Evolutionary conservation across 176 grass and related monocot genomes (phyloP).

Genomic region (Cocos nucifera): DNA sequence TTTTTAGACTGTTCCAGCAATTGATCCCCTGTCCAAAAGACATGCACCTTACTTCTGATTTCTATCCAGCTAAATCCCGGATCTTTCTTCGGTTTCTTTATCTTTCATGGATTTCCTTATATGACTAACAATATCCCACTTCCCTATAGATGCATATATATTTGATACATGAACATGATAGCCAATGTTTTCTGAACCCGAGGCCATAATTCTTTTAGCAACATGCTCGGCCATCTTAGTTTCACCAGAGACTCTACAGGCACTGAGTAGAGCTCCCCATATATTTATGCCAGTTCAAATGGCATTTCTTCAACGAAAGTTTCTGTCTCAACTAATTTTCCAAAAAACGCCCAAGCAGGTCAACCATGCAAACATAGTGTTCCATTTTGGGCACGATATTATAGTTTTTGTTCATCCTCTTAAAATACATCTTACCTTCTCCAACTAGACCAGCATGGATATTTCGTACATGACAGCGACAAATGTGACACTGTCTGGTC

Average conservation of each 20-base stretch:
- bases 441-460: constrained; percentile 1
- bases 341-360: neutral
- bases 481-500: neutral
- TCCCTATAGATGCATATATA: constrained; percentile 1
- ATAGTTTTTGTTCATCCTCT: neutral
- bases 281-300: neutral
- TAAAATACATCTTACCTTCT: constrained; percentile 1
- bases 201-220: neutral
- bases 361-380: constrained; percentile 1
- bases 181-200: neutral
- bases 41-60: constrained; percentile 6
- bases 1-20: constrained; percentile 3
- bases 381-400: neutral
- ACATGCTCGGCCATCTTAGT: neutral
- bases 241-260: neutral
- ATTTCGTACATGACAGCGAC: neutral
- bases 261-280: constrained; percentile 7
- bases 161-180: neutral
- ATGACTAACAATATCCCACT: neutral
- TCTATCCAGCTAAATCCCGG: constrained; percentile 17
- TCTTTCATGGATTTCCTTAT: neutral
- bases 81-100: constrained; percentile 4
- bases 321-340: neutral
- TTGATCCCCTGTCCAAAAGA: neutral
- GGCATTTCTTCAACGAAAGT: constrained; percentile 3